Evolutionary conservation across 1,139 yeast genomes (phyloP).

Genomic region (Wickerhamomyces sp.): DNA sequence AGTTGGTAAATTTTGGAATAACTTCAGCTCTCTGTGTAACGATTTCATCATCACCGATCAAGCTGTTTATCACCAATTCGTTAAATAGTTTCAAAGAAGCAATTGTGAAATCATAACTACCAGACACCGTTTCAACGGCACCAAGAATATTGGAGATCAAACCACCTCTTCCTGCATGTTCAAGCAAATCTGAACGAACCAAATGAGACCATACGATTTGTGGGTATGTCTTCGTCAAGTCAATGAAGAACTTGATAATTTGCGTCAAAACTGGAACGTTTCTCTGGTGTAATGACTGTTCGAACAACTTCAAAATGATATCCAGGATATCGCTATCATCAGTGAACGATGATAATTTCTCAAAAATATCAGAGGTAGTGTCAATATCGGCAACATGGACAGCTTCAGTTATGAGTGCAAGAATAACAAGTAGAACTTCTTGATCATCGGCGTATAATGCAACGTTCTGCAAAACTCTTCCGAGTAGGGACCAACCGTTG

Average conservation of each 20-base stretch:
- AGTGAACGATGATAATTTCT: conserved; percentile 50
- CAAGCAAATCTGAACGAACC: conserved; percentile 59
- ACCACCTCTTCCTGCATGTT: conserved; percentile 67
- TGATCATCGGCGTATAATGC: conserved; percentile 29
- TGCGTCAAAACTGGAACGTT: conserved; percentile 42
- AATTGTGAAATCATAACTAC: conserved; percentile 61
- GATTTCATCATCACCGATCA: conserved; percentile 35
- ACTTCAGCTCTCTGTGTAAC: conserved; percentile 49
- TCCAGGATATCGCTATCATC: conserved; percentile 69
- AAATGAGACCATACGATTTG: conserved; percentile 77
- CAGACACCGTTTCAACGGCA: conserved; percentile 66
- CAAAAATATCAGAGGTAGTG: conserved; percentile 37
- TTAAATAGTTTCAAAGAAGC: conserved; percentile 51
- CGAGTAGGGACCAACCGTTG: conserved; percentile 85
- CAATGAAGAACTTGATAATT: conserved; percentile 46
- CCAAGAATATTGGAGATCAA: conserved; percentile 60
- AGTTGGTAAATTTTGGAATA: conserved; percentile 49
- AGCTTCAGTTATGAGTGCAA: conserved; percentile 47
- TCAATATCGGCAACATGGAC: conserved; percentile 39
- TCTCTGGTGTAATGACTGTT: conserved; percentile 59
- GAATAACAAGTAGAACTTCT: conserved; percentile 40
- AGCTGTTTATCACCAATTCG: conserved; percentile 49
- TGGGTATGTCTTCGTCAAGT: conserved; percentile 46
- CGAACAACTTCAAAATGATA: conserved; percentile 58
- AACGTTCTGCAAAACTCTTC: conserved; percentile 67